phyloP scores from a whole-genome alignment of 345 rosid species.

The Bruguiera parviflora region DNA sequence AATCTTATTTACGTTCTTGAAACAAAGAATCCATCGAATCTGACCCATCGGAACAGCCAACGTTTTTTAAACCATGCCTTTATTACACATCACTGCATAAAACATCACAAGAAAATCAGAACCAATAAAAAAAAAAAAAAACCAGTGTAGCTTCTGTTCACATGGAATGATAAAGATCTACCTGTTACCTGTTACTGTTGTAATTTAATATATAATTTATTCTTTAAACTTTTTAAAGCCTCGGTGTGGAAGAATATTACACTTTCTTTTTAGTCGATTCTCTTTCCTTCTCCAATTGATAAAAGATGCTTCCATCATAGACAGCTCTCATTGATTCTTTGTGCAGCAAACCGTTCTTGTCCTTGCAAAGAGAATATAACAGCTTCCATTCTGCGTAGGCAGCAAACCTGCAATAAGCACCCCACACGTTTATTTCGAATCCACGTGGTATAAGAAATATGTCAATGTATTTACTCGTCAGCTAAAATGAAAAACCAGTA shows the following conservation, averaged over 20 bases:
- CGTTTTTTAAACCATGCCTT: background rate
- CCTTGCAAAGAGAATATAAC: constrained; percentile 55
- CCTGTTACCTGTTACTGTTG: no score
- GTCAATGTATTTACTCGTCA: no score
- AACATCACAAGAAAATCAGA: background rate
- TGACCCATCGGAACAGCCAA: background rate
- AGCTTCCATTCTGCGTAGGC: constrained; percentile 70
- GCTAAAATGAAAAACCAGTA: background rate
- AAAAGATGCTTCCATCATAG: constrained; percentile 81
- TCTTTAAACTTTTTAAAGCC: no score
- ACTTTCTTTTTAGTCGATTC: constrained; percentile 45
- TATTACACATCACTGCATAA: constrained; percentile 11
- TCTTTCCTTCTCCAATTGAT: constrained; percentile 51
- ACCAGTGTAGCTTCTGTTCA: no score
- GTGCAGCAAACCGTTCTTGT: constrained; percentile 60
- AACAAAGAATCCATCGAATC: background rate
- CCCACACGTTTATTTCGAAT: background rate
- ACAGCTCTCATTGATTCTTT: constrained; percentile 58
- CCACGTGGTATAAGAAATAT: background rate
- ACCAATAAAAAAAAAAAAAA: background rate
- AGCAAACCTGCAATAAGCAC: constrained; percentile 44
- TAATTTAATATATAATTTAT: no score
- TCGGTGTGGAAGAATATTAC: constrained; percentile 14
- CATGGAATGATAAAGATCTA: no score
- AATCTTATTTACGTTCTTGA: background rate